These are phyloP conservation scores for Neospora caninum DNA, from an alignment of 169 alveolate species.

Conservation along the genomic window DNA sequence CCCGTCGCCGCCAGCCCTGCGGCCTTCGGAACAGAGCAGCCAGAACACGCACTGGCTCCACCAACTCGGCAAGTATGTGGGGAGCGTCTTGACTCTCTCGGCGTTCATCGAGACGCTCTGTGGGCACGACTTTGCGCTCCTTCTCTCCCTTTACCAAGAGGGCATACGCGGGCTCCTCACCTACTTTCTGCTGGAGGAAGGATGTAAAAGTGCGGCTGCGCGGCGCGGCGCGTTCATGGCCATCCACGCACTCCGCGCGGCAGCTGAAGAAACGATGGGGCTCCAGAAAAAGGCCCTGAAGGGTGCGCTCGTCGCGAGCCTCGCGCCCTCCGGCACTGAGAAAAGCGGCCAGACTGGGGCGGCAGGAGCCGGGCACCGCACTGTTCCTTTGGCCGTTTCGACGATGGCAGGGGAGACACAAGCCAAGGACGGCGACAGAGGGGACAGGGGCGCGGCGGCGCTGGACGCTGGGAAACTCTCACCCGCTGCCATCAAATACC, in stretches of 20 bases:
- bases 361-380: not conserved
- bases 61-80: conserved; percentile 3
- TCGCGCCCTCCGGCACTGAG: not conserved
- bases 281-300: not conserved
- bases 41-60: not conserved
- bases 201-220: not conserved
- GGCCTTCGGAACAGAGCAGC: not conserved
- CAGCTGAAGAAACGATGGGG: not conserved
- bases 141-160: not conserved
- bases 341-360: not conserved
- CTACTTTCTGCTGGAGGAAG: conserved; percentile 19
- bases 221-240: not conserved
- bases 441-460: not conserved
- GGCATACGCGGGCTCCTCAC: conserved; percentile 15
- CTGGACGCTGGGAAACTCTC: not conserved
- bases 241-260: not conserved
- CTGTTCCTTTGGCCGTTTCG: not conserved
- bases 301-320: not conserved
- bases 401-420: not conserved
- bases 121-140: conserved; percentile 25
- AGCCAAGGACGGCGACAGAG: conserved; percentile 2
- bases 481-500: not conserved
- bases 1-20: not conserved
- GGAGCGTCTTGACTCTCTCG: not conserved
- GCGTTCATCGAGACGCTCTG: not conserved